Conservation (phyloP, 192 early-diverging fungal genomes). For the Coemansia sp. region DNA sequence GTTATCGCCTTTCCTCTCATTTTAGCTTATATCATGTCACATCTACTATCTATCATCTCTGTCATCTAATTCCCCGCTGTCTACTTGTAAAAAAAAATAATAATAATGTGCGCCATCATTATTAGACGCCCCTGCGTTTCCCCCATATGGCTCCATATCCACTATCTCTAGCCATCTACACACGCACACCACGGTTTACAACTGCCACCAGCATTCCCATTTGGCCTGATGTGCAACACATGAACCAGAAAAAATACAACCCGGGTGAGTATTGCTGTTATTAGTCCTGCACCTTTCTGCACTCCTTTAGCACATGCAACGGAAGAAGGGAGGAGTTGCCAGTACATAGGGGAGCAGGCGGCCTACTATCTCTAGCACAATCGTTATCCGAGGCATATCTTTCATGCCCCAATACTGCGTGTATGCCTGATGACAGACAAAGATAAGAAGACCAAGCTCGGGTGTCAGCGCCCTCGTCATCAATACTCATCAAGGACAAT, state of each 20-base stretch:
- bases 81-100: neutral
- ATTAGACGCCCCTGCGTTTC: neutral
- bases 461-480: neutral
- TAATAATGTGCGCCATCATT: neutral
- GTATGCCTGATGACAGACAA: neutral
- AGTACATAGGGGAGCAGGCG: neutral
- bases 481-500: neutral
- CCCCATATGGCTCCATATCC: neutral
- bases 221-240: neutral
- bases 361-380: neutral
- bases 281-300: neutral
- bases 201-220: neutral
- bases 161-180: neutral
- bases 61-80: neutral
- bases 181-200: neutral
- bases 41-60: neutral
- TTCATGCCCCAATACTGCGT: neutral
- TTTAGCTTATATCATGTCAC: neutral
- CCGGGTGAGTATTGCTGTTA: neutral
- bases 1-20: too few species aligned
- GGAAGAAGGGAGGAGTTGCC: neutral
- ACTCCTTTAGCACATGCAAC: neutral
- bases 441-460: neutral
- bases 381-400: neutral
- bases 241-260: neutral